These are phyloP conservation scores for Chlorella variabilis DNA, from an alignment of 163 green algal genomes.

Conservation along the genomic window DNA sequence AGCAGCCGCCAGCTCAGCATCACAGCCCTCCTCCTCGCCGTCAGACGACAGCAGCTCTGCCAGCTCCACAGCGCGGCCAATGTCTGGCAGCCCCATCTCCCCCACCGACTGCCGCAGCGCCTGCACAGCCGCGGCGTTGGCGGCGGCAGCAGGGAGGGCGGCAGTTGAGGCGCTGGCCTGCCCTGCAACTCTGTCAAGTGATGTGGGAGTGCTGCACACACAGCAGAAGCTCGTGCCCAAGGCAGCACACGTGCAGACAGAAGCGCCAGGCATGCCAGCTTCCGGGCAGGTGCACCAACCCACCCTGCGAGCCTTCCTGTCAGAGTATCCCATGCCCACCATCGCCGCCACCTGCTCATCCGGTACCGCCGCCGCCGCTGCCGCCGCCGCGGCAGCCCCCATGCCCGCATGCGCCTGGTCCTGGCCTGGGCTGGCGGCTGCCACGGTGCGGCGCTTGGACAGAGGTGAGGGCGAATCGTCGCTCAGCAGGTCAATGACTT, in stretches of 20 bases:
- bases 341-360: conserved; percentile 37
- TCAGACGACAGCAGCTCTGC: conserved; percentile 4
- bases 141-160: no score
- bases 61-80: conserved; percentile 24
- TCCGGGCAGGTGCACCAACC: no score
- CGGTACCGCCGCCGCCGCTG: neutral
- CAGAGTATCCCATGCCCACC: conserved; percentile 54
- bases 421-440: neutral
- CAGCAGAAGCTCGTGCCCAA: neutral
- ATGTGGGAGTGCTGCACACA: no score
- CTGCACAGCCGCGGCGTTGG: neutral
- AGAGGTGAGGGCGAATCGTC: conserved; percentile 5
- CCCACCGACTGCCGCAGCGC: conserved; percentile 26
- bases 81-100: neutral
- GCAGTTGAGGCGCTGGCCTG: no score
- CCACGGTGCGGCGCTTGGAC: neutral
- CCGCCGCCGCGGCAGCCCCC: neutral
- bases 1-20: neutral
- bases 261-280: no score
- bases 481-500: conserved; percentile 22
- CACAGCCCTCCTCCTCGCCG: neutral
- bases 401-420: neutral
- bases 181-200: neutral
- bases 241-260: no score
- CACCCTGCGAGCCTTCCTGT: conserved; percentile 37